phyloP scores from a whole-genome alignment of 257 asterid genomes.

The Ocimum tenuiflorum region DNA sequence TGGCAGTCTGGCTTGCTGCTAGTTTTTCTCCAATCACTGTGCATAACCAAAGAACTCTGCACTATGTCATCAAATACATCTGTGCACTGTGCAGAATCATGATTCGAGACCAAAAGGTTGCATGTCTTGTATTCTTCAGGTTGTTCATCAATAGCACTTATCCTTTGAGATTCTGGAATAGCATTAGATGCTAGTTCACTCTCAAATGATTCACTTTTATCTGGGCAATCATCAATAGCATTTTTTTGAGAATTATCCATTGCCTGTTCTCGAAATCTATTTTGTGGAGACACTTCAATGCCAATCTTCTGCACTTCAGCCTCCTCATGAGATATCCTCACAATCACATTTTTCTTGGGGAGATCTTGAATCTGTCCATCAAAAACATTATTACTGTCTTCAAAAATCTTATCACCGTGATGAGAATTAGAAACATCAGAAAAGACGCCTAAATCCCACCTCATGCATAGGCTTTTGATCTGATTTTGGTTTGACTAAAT shows the following conservation, averaged over 20 bases:
- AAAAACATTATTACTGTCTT: slow-evolving; percentile 9
- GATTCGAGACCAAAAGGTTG: slow-evolving; percentile 21
- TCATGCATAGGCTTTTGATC: slow-evolving; percentile 22
- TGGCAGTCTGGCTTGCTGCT: slow-evolving; percentile 28
- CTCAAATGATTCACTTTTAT: slow-evolving; percentile 24
- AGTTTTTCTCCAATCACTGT: slow-evolving; percentile 15
- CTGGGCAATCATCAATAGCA: slow-evolving; percentile 13
- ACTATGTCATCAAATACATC: slow-evolving; percentile 21
- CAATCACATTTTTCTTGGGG: slow-evolving; percentile 17
- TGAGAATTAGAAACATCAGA: slow-evolving; percentile 26
- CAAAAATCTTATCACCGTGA: slow-evolving; percentile 14
- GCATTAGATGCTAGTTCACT: slow-evolving; percentile 16
- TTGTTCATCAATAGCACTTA: slow-evolving; percentile 23
- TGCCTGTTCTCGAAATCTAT: slow-evolving; percentile 19
- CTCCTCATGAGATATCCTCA: slow-evolving; percentile 23
- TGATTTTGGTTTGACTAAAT: slow-evolving; percentile 26
- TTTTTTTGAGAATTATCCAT: slow-evolving; percentile 15
- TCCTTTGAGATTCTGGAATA: slow-evolving; percentile 22
- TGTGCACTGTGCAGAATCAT: slow-evolving; percentile 23
- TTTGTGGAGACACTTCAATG: slow-evolving; percentile 27
- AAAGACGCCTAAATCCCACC: slow-evolving; percentile 23
- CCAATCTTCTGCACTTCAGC: slow-evolving; percentile 33
- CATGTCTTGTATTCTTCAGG: slow-evolving; percentile 17
- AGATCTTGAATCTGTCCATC: slow-evolving; percentile 25
- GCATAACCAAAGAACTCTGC: slow-evolving; percentile 18